Evolutionary conservation across 768 basidiomycete species (phyloP), one percentile per base, ranked within the genome.

Genomic region (Mycena vitilis): DNA sequence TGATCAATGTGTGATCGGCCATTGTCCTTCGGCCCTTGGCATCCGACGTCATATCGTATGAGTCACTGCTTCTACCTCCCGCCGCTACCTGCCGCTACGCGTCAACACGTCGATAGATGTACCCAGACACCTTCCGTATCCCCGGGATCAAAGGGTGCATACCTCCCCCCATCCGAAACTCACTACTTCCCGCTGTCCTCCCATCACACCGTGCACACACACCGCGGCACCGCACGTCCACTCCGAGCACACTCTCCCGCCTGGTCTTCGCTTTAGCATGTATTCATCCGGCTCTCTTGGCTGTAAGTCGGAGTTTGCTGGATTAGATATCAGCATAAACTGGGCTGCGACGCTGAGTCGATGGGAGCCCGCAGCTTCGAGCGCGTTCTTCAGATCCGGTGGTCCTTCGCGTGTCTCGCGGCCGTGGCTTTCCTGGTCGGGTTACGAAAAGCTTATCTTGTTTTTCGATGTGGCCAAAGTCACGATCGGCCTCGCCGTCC

Each of bases 301-400:
- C 16, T 96, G 94, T 76, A 78, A 75, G 47, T 69, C 76, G 25
- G 73, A 77, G 42, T 58, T 82, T 79, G 20, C 73, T 69, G 62
- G 75, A 7, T 70, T 96, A 4, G 72, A 76, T 2, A 74, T 97
- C n/a, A 78, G 79, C 16, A 75, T 97, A 8, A 93, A 96, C 75
- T 89, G 90, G 88, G 81, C 83, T 77, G 83, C 86, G 11, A 93
- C 91, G 2, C 65, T 94, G 8, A 94, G 93, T 2, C 84, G 92
- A 42, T 85, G 88, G 77, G 89, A 89, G 1, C 81, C 89, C 37
- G 34, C 68, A 87, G 85, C 5, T 80, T 82, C 42, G 83, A 86
- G 73, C 75, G 77, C 47, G 58, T 66, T 6, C 56, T 87, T 45
- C 83, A 86, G 4, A 76, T 83, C 22, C 81, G 87, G 54, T 91